These are phyloP conservation scores for Fusarium fujikuroi DNA, from an alignment of 2,329 filamentous ascomycete species.

Conservation along the genomic window DNA sequence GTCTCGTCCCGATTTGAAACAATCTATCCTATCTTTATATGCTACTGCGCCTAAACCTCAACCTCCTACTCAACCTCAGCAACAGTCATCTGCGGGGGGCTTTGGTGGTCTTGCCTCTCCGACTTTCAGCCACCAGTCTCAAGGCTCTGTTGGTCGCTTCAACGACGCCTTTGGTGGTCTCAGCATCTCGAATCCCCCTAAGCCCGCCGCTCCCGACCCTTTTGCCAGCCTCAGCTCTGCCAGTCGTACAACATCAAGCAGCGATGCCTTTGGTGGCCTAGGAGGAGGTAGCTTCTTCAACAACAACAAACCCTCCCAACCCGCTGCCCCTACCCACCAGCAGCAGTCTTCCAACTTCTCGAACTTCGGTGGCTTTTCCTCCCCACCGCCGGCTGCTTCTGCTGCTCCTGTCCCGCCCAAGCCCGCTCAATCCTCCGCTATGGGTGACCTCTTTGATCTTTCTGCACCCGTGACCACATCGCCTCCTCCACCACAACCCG, in stretches of 20 bases:
- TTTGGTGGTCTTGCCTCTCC: conserved; percentile 76
- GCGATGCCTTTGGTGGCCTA: conserved; percentile 60
- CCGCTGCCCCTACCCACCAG: conserved; percentile 61
- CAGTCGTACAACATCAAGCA: conserved; percentile 50
- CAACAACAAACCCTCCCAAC: conserved; percentile 72
- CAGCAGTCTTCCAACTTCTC: conserved; percentile 66
- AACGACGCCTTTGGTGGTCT: conserved; percentile 76
- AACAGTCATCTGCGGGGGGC: conserved; percentile 65
- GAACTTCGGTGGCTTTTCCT: conserved; percentile 71
- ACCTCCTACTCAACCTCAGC: conserved; percentile 59
- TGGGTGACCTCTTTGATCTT: conserved; percentile 87
- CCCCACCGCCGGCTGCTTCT: conserved; percentile 53
- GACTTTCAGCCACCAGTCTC: conserved; percentile 60
- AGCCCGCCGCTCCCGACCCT: conserved; percentile 59
- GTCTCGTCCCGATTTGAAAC: conserved; percentile 92
- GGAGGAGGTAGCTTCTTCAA: conserved; percentile 89
- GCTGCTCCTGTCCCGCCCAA: conserved; percentile 52
- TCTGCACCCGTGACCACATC: conserved; percentile 62
- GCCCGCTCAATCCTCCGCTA: conserved; percentile 64
- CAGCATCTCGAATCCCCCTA: conserved; percentile 58
- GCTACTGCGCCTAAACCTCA: conserved; percentile 85
- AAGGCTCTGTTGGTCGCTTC: conserved; percentile 68
- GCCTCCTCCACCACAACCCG: conserved; percentile 54
- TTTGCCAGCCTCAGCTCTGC: conserved; percentile 68
- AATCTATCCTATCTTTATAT: conserved; percentile 96